phyloP scores from a whole-genome alignment of 306 rosid genomes.

The Begonia peltatifolia region DNA sequence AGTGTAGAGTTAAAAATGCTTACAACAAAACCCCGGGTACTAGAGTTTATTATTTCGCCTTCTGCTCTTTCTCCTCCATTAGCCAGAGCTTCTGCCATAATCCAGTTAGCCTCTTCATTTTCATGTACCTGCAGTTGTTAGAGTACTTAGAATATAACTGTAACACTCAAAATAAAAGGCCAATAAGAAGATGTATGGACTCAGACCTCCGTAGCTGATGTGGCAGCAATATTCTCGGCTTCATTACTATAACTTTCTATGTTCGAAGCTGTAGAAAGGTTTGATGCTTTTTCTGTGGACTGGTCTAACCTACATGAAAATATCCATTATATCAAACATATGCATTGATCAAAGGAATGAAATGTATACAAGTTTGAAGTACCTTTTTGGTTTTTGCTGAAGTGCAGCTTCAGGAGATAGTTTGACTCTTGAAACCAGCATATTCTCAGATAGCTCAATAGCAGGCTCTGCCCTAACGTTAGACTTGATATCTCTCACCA shows the following conservation, averaged over 20 bases:
- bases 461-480: slow-evolving; percentile 22
- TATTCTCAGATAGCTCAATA: slow-evolving; percentile 20
- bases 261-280: slow-evolving; percentile 12
- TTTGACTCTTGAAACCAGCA: slow-evolving; percentile 25
- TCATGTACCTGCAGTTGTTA: slow-evolving; percentile 35
- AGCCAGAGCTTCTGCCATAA: slow-evolving; percentile 43
- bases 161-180: slow-evolving; percentile 6
- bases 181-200: slow-evolving; percentile 7
- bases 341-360: slow-evolving; percentile 9
- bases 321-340: slow-evolving; percentile 13
- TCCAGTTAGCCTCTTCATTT: slow-evolving; percentile 72
- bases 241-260: slow-evolving; percentile 14
- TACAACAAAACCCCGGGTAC: slow-evolving; percentile 73
- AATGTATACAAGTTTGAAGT: slow-evolving; percentile 7
- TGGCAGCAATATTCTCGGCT: slow-evolving; percentile 19
- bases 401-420: slow-evolving; percentile 35
- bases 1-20: slow-evolving; percentile 21
- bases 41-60: slow-evolving; percentile 73
- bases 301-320: slow-evolving; percentile 46
- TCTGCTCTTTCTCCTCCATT: slow-evolving; percentile 45
- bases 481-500: slow-evolving; percentile 24
- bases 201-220: slow-evolving; percentile 42
- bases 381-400: slow-evolving; percentile 68
- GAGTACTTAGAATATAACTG: slow-evolving; percentile 5
- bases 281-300: slow-evolving; percentile 23